These are phyloP conservation scores for Wickerhamiella spandovensis DNA, from an alignment of 805 yeast genomes.

Conservation along the genomic window DNA sequence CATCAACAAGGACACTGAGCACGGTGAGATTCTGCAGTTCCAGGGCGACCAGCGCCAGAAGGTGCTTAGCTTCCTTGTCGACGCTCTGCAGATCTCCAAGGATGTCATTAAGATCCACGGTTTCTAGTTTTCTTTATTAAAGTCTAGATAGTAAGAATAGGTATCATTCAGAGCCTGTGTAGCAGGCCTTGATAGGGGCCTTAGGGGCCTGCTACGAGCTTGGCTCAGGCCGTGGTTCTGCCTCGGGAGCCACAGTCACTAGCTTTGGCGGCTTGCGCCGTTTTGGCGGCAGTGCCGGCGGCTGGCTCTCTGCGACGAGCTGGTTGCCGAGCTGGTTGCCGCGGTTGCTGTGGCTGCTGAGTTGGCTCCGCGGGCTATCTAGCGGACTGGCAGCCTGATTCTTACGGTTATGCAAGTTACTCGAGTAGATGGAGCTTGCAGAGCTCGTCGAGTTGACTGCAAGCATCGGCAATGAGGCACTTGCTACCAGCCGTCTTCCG, in stretches of 20 bases:
- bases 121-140: constrained; percentile 38
- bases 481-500: background rate
- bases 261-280: constrained; percentile 1
- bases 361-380: no score
- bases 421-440: no score
- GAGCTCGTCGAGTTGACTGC: background rate
- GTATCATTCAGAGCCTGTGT: background rate
- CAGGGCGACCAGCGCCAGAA: constrained; percentile 99
- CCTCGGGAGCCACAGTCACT: constrained; percentile 2
- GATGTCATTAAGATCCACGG: constrained; percentile 97
- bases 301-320: background rate
- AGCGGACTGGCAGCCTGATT: no score
- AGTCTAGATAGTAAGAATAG: background rate
- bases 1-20: constrained; percentile 88
- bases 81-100: constrained; percentile 81
- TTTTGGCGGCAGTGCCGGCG: constrained; percentile 3
- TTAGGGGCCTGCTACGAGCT: no score
- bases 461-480: background rate
- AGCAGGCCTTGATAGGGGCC: no score
- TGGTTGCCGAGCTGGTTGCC: background rate
- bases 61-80: constrained; percentile 81
- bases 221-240: background rate
- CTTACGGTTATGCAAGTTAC: no score
- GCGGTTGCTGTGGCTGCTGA: background rate
- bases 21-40: constrained; percentile 93